phyloP scores from a whole-genome alignment of 2,329 filamentous ascomycete species.

The Curvularia spicifera region DNA sequence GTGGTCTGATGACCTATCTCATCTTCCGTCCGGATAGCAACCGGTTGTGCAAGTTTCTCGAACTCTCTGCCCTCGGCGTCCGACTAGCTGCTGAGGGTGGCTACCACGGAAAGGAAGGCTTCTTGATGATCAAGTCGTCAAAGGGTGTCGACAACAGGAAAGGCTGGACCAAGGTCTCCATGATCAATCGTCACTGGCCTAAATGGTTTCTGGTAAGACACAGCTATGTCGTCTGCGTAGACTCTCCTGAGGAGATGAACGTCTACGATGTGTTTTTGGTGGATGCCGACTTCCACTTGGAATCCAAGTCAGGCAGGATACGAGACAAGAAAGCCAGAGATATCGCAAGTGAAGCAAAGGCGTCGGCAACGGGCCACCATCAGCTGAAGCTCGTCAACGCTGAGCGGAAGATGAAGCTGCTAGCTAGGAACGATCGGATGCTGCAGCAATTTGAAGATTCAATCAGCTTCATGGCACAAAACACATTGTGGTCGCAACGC shows the following conservation, averaged over 20 bases:
- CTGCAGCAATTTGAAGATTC: conserved; percentile 93
- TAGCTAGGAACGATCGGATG: conserved; percentile 88
- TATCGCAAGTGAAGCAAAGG: conserved; percentile 69
- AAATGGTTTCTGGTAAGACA: conserved; percentile 99
- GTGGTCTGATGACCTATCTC: conserved; percentile 92
- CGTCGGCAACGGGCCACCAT: conserved; percentile 75
- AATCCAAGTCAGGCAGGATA: conserved; percentile 67
- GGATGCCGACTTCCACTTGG: conserved; percentile 83
- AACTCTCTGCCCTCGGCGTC: conserved; percentile 91
- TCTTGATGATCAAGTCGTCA: conserved; percentile 86
- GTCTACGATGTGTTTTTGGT: conserved; percentile 99
- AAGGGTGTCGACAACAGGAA: conserved; percentile 87
- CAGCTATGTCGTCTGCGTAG: conserved; percentile 97
- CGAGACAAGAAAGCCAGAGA: conserved; percentile 64
- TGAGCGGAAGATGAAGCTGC: conserved; percentile 87
- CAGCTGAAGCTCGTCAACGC: conserved; percentile 87
- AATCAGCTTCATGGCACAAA: conserved; percentile 81
- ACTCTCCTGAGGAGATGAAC: conserved; percentile 97
- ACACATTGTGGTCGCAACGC: conserved; percentile 79
- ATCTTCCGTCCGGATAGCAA: conserved; percentile 98
- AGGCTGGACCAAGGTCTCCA: conserved; percentile 76
- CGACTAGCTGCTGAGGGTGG: conserved; percentile 93
- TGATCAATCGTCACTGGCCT: conserved; percentile 82
- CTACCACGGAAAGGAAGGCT: conserved; percentile 97
- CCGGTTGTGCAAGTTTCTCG: conserved; percentile 91